phyloP scores from a whole-genome alignment of 306 rosid genomes.

The Vachellia collinsii region DNA sequence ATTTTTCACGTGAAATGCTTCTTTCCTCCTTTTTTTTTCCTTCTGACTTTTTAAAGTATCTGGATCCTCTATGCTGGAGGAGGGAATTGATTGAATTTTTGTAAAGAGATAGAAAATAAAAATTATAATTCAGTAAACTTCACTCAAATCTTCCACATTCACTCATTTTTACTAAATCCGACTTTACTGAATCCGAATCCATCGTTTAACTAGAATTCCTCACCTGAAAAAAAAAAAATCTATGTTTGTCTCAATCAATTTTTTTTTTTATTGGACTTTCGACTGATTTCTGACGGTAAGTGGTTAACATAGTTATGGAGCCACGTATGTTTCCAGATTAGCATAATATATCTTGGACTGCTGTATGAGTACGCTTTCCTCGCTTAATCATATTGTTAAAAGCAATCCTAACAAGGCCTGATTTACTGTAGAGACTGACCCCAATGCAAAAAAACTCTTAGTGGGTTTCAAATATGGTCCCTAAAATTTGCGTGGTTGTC shows the following conservation, averaged over 20 bases:
- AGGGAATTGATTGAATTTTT: not conserved
- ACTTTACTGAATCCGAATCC: not conserved
- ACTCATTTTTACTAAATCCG: not conserved
- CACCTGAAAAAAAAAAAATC: not conserved
- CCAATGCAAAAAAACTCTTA: conserved; percentile 12
- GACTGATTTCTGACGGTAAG: not conserved
- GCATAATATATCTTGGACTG: not conserved
- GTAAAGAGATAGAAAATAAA: not conserved
- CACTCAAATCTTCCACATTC: not conserved
- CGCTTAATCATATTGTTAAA: not conserved
- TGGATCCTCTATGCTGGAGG: not conserved
- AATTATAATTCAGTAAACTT: not conserved
- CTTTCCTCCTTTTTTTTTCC: not conserved
- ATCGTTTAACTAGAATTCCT: not conserved
- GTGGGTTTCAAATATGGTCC: conserved; percentile 13
- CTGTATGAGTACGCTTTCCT: not conserved
- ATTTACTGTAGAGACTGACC: conserved; percentile 13
- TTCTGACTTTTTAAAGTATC: not conserved
- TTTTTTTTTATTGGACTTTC: not conserved
- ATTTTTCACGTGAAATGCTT: not conserved
- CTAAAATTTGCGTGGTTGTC: conserved; percentile 30
- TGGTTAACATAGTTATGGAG: not conserved
- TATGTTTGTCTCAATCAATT: not conserved
- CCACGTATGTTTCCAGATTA: not conserved
- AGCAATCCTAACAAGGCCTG: not conserved